Evolutionary conservation across 2,329 filamentous ascomycete species (phyloP), one percentile per base, ranked within the genome.

Genomic region (Fusarium mexicanum): DNA sequence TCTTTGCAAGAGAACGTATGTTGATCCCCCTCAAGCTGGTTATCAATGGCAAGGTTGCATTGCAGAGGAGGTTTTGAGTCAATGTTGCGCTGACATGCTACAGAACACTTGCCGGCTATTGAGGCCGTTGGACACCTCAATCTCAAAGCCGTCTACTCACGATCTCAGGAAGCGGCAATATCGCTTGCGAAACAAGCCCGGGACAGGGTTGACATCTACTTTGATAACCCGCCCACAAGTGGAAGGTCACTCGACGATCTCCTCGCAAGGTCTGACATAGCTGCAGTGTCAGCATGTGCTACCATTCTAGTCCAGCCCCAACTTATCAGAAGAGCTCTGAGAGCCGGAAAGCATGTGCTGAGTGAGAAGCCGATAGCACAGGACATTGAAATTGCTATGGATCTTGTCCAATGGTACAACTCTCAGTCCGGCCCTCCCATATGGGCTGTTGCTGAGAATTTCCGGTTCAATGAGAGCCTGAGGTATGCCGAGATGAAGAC

Each of bases 371-470:
- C 61, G 13, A 47, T 58, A 22, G 51, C 50, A 13, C 33, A 58
- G 7, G 26, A 46, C 20, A 47, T 33, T 10, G 22, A 58, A 35
- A 26, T 13, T 33, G 51, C 61, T 17, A 26, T 6, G 2, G 26
- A n/a, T 3, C 61, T 63, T 22, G 22, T 63, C 33, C 16, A 40
- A n/a, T 63, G 61, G 61, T 72, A 72, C 46, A 47, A 26, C 14
- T 38, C 55, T 16, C 61, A 63, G 31, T 38, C 64, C 17, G 60
- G 51, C 5, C 43, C 47, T 38, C 44, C 61, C 18, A 57, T 63
- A 17, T 72, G 69, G 69, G 41, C 43, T n/a, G 46, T 72, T 46
- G 69, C 61, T 17, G 65, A 72, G 40, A 72, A 72, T 14, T 72
- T 67, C 41, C 55, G 69, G 3, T 72, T 69, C n/a, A 47, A 69